phyloP scores from a whole-genome alignment of 495 filamentous ascomycete species.

The Paragyromitra xinjiangensis region DNA sequence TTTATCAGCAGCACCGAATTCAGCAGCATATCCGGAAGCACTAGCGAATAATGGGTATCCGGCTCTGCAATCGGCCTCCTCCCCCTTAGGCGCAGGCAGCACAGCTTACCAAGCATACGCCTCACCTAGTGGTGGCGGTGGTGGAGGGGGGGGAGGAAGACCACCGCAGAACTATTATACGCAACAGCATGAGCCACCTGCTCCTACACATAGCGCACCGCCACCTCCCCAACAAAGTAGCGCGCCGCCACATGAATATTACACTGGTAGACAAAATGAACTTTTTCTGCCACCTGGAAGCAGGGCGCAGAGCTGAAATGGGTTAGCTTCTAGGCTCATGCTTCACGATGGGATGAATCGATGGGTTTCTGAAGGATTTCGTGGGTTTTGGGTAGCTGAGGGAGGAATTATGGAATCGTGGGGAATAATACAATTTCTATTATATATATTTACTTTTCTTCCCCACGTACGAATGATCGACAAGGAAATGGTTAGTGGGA shows the following conservation, averaged over 20 bases:
- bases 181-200: constrained; percentile 48
- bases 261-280: constrained; percentile 48
- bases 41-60: constrained; percentile 38
- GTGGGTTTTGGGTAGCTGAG: neutral
- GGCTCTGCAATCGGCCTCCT: constrained; percentile 33
- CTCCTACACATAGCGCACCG: constrained; percentile 43
- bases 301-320: constrained; percentile 52
- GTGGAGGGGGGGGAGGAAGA: constrained; percentile 30
- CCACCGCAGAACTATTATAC: constrained; percentile 46
- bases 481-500: constrained; percentile 18
- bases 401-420: neutral
- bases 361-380: neutral
- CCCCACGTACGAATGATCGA: constrained; percentile 11
- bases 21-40: constrained; percentile 27
- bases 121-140: constrained; percentile 12
- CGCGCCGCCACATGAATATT: constrained; percentile 55
- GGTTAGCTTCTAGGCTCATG: constrained; percentile 23
- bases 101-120: constrained; percentile 46
- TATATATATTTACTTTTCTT: constrained; percentile 3
- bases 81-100: constrained; percentile 26
- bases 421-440: constrained; percentile 37
- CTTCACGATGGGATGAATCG: constrained; percentile 9
- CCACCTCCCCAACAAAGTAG: constrained; percentile 37
- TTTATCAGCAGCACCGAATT: constrained; percentile 9
- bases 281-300: constrained; percentile 55